Evolutionary conservation across 257 asterid genomes (phyloP).

Genomic region (Eustoma russellianum): DNA sequence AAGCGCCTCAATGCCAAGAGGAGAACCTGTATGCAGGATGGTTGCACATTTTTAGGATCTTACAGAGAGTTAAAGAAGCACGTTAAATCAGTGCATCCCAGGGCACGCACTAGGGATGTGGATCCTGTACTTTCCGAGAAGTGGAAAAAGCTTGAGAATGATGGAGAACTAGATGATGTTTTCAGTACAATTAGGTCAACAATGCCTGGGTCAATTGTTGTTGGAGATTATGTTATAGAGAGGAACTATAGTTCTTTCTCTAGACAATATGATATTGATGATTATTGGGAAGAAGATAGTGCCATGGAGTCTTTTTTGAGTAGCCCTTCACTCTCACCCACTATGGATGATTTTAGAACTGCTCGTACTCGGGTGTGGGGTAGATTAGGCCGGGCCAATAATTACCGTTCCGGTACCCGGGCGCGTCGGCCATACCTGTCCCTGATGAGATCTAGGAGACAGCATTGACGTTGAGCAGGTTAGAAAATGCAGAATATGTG

Average conservation of each 20-base stretch:
- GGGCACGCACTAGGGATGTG: constrained; percentile 45
- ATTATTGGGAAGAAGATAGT: not conserved
- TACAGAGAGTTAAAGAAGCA: constrained; percentile 51
- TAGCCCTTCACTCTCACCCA: not conserved
- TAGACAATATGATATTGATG: constrained; percentile 12
- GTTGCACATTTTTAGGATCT: constrained; percentile 46
- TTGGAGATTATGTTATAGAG: constrained; percentile 69
- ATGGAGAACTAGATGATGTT: constrained; percentile 45
- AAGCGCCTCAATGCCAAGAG: constrained; percentile 45
- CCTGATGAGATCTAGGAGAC: constrained; percentile 15
- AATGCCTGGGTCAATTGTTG: constrained; percentile 63
- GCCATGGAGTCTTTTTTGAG: constrained; percentile 3
- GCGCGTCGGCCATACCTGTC: constrained; percentile 1
- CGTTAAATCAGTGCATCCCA: constrained; percentile 48
- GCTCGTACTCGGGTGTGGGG: constrained; percentile 6
- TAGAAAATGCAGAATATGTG: not conserved
- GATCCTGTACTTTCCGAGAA: constrained; percentile 51
- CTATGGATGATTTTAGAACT: constrained; percentile 9
- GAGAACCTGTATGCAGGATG: constrained; percentile 55
- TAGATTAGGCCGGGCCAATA: constrained; percentile 4
- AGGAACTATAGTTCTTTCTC: constrained; percentile 15
- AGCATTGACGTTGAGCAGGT: constrained; percentile 14
- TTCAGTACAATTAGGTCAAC: constrained; percentile 57
- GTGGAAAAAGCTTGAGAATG: constrained; percentile 64
- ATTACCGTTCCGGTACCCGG: constrained; percentile 3